Base-by-base conservation (phyloP, 2,329 filamentous ascomycete genomes). In the Aspergillus luchuensis region DNA sequence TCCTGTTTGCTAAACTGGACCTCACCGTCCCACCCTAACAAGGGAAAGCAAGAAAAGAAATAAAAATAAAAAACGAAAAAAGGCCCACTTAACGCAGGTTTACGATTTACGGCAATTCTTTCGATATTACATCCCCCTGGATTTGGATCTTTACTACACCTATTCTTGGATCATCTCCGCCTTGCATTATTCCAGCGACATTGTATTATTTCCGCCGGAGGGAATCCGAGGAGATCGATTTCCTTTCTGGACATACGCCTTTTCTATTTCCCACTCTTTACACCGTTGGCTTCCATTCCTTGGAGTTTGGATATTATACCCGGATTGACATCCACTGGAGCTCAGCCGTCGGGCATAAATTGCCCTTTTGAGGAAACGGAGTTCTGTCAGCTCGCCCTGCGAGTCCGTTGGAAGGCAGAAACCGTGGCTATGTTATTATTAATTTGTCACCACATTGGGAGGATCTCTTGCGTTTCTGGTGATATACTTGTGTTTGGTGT, bases 1-100 rank as follows among this genome's bases (percentile, higher is more conserved):
- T 45, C 63, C 69, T 53, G 71, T 71, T 39, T 75, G 64, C 60
- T 75, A 63, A 70, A 63, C 41, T 17, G 54, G 17, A 21, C 41
- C 19, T 3, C 41, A 45, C 41, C 41, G 8, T 19, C 39, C 39
- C 11, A 13, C 33, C 33, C 33, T 36, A 13, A 13, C 33, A 36
- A 13, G 15, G 23, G 13, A 2, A n/a, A 21, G 5, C 19, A 33
- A 38, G 25, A 30, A 53, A 21, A 8, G 11, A 8, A 33, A 56
- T 41, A 48, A 57, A 36, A 28, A 58, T 50, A 36, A 56, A 59
- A 56, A 47, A 51, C 17, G 23, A 52, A 50, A 59, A 56, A 58
- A 33, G 10, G n/a, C 47, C n/a, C 45, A 39, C 56, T 59, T 65
- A 51, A 69, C 66, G 64, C 66, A 60, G 49, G 49, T 62, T 64